A percentile compares a stretch with the other conserved stretches of the same genome.
These are phyloP conservation scores for Xylaria intraflava DNA, from an alignment of 495 filamentous ascomycete species.

Conservation along the genomic window DNA sequence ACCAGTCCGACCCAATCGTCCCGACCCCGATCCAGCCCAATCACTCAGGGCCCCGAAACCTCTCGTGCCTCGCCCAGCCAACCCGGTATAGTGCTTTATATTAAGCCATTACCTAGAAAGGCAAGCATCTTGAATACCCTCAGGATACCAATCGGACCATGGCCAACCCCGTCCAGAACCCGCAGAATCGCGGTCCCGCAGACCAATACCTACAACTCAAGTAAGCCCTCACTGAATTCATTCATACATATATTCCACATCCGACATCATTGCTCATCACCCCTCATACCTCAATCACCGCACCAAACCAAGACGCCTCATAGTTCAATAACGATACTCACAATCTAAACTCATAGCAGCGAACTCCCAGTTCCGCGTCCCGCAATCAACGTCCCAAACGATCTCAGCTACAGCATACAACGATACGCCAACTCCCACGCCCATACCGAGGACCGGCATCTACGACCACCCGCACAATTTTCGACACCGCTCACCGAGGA, in stretches of 20 bases:
- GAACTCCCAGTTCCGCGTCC: conserved; percentile 12
- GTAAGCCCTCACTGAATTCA: conserved; percentile 14
- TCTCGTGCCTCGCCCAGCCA: not conserved
- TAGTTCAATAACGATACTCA: not conserved
- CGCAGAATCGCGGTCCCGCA: conserved; percentile 17
- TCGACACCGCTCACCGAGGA: conserved; percentile 21
- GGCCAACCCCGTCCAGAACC: conserved; percentile 13
- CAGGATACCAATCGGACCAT: not conserved
- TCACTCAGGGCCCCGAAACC: not conserved
- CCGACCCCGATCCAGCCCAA: not conserved
- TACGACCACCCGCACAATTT: conserved; percentile 14
- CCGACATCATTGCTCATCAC: no score
- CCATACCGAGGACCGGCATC: conserved; percentile 19
- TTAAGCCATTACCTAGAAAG: conserved; percentile 16
- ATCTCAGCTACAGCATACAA: conserved; percentile 21
- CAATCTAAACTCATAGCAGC: not conserved
- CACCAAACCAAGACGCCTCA: not conserved
- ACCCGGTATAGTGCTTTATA: not conserved
- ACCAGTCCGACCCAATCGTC: not conserved
- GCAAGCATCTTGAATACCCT: conserved; percentile 6
- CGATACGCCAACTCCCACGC: conserved; percentile 25
- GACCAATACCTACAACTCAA: conserved; percentile 23
- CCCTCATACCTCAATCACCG: no score
- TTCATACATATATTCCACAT: not conserved
- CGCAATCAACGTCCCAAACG: conserved; percentile 18